Percentiles rank a stretch among this genome's conserved stretches.
These are phyloP conservation scores for Ascochyta rabiei DNA, from an alignment of 2,329 filamentous ascomycete species.

Conservation along the genomic window DNA sequence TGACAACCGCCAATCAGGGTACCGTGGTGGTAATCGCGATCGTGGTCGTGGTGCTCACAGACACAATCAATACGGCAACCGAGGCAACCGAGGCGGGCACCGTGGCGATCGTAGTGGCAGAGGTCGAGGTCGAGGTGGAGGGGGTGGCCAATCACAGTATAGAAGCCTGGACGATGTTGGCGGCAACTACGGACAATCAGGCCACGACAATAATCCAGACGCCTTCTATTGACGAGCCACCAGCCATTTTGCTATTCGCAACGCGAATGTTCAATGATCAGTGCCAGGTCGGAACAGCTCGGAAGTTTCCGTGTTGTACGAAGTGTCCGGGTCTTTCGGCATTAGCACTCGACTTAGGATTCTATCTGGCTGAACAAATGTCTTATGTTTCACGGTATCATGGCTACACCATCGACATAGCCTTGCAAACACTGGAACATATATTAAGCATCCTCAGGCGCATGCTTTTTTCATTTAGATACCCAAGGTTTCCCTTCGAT, in stretches of 20 bases:
- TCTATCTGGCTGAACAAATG: neutral
- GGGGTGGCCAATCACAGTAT: slow-evolving; percentile 47
- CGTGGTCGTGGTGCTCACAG: slow-evolving; percentile 38
- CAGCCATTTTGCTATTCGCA: neutral
- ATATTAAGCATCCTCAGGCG: slow-evolving; percentile 4
- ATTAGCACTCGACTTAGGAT: neutral
- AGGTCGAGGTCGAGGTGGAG: slow-evolving; percentile 39
- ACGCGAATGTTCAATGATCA: neutral
- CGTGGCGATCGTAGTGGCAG: slow-evolving; percentile 48
- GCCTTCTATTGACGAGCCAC: slow-evolving; percentile 35
- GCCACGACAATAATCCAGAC: slow-evolving; percentile 41
- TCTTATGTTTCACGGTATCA: neutral
- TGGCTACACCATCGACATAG: neutral
- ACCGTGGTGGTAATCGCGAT: slow-evolving; percentile 43
- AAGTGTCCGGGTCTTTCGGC: neutral
- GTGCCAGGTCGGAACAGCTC: neutral
- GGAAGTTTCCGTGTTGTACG: neutral
- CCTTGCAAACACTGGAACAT: neutral
- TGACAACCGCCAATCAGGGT: slow-evolving; percentile 32
- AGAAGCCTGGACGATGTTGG: slow-evolving; percentile 53
- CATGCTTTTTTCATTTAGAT: slow-evolving; percentile 6
- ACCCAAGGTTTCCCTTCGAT: slow-evolving; percentile 2
- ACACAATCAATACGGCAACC: slow-evolving; percentile 41
- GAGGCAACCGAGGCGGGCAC: slow-evolving; percentile 51
- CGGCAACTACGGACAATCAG: slow-evolving; percentile 33